phyloP scores from a whole-genome alignment of 805 yeast species.

The Clavispora asparagi region DNA sequence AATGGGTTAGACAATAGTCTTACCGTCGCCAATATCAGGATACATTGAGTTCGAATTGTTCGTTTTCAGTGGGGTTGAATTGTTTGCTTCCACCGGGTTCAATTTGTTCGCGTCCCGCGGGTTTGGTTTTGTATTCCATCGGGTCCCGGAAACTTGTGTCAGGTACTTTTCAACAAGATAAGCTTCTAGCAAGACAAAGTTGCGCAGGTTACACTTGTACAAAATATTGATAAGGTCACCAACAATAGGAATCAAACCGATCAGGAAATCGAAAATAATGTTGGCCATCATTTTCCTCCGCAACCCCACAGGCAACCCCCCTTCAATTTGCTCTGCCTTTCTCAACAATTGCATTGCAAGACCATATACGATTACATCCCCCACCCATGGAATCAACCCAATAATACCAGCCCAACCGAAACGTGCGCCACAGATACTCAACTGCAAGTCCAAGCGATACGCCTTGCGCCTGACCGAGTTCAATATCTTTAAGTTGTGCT shows the following conservation, averaged over 20 bases:
- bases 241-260: slow-evolving; percentile 29
- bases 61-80: too few relatives aligned
- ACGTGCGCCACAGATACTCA: slow-evolving; percentile 35
- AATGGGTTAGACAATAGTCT: background rate
- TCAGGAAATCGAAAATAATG: slow-evolving; percentile 33
- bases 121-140: background rate
- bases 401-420: slow-evolving; percentile 41
- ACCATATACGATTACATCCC: slow-evolving; percentile 26
- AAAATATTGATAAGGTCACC: slow-evolving; percentile 19
- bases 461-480: slow-evolving; percentile 34
- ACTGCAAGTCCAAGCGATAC: slow-evolving; percentile 34
- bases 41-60: background rate
- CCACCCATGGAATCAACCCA: slow-evolving; percentile 39
- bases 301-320: slow-evolving; percentile 30
- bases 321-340: slow-evolving; percentile 31
- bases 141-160: background rate
- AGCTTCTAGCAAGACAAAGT: slow-evolving; percentile 26
- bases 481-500: slow-evolving; percentile 28
- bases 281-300: slow-evolving; percentile 34
- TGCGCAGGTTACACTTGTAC: slow-evolving; percentile 23
- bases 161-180: slow-evolving; percentile 31
- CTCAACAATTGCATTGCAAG: slow-evolving; percentile 27
- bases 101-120: background rate
- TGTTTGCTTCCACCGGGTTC: too few relatives aligned
- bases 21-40: background rate